These are phyloP conservation scores for Pycnococcus provasolii DNA, from an alignment of 139 green algal genomes.

Conservation along the genomic window DNA sequence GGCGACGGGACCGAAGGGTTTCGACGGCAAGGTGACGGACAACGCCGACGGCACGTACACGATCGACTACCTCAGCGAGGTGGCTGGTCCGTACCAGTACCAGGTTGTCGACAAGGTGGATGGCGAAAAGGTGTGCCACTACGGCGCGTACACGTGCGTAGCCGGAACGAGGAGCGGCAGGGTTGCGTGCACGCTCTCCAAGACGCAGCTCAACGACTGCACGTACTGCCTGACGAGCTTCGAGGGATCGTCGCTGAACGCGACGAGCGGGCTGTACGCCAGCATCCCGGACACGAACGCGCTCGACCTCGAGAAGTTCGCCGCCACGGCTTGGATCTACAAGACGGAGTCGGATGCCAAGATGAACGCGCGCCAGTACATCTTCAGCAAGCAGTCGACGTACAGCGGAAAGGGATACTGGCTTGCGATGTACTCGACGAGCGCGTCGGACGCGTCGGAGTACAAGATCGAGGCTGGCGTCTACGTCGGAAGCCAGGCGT, in stretches of 20 bases:
- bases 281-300: conserved; percentile 19
- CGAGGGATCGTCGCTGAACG: conserved; percentile 17
- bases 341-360: not conserved
- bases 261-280: conserved; percentile 5
- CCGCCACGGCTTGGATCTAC: conserved; percentile 17
- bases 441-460: not conserved
- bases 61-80: conserved; percentile 18
- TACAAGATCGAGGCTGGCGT: conserved; percentile 22
- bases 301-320: conserved; percentile 25
- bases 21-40: conserved; percentile 9
- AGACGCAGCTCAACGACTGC: not conserved
- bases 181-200: conserved; percentile 13
- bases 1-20: conserved; percentile 16
- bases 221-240: conserved; percentile 11
- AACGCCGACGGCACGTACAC: conserved; percentile 27
- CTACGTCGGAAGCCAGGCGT: conserved; percentile 25
- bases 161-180: conserved; percentile 4
- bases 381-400: conserved; percentile 26
- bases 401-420: conserved; percentile 30
- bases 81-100: conserved; percentile 20
- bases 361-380: conserved; percentile 11
- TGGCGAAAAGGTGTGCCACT: conserved; percentile 10
- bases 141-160: conserved; percentile 21
- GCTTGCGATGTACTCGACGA: conserved; percentile 10
- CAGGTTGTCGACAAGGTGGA: not conserved